These are phyloP conservation scores for Schizochytrium sp. DNA, from an alignment of 108 stramenopile species.

Conservation along the genomic window DNA sequence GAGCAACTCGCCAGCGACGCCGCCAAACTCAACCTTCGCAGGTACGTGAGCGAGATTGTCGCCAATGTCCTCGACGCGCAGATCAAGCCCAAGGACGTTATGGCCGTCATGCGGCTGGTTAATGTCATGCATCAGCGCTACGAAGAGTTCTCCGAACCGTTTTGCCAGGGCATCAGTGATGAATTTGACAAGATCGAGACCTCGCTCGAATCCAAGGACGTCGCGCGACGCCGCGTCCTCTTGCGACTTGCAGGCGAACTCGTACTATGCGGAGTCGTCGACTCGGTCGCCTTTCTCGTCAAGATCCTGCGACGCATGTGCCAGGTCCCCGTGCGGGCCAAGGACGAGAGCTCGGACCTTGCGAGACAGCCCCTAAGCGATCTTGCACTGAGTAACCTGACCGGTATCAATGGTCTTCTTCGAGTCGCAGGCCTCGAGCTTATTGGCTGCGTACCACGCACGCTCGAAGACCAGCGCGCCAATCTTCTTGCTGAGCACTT, in stretches of 20 bases:
- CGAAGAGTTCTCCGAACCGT: background rate
- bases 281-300: background rate
- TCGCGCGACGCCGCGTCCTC: background rate
- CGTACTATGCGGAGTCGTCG: background rate
- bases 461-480: background rate
- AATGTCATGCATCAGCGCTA: background rate
- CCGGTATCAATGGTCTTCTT: background rate
- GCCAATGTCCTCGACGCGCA: background rate
- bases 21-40: background rate
- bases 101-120: background rate
- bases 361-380: background rate
- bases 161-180: background rate
- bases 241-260: background rate
- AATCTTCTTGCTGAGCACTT: background rate
- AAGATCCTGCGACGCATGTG: background rate
- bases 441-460: background rate
- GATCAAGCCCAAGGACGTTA: background rate
- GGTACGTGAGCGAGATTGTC: constrained; percentile 10
- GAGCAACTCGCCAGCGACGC: background rate
- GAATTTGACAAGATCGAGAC: background rate
- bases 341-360: background rate
- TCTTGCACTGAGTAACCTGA: background rate
- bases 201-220: background rate
- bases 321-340: background rate
- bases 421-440: background rate